Evolutionary conservation across 2,329 filamentous ascomycete genomes (phyloP), one percentile per base, ranked within the genome.

Genomic region (Neocatenulostroma microsporum): DNA sequence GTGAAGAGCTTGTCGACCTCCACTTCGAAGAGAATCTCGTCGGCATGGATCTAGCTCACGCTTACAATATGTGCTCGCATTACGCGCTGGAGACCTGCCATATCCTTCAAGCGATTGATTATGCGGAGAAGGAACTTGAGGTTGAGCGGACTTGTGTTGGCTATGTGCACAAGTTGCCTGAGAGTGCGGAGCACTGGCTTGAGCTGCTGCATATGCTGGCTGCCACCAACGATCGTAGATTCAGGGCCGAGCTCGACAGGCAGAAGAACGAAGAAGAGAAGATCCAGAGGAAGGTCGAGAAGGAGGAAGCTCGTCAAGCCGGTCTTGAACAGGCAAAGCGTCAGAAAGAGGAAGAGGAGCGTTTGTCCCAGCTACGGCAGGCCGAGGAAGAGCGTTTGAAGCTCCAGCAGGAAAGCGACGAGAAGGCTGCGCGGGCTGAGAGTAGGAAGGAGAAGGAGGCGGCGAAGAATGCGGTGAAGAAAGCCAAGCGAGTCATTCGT

Each of bases 101-200:
- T 24, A 28, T 35, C 7, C 37, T 39, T 10, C 37, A 41, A 25
- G 49, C 51, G n/a, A 31, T 47, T 25, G 36, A 36, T 7, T 54
- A 41, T 35, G 49, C 48, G 2, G 21, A 34, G 24, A 40, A 44
- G 14, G 51, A 45, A 21, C 26, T 46, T 2, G 45, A 48, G n/a
- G 20, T 53, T 5, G 47, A 54, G 38, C 31, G 30, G 14, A 42
- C 38, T 15, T 49, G 49, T 31, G 32, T 49, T 11, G 46, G 48
- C n/a, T 27, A 10, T 15, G 14, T 17, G 8, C 17, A 18, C 9
- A 31, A 31, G 15, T 12, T 28, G 17, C 13, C 11, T 5, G 39
- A 40, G 13, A 36, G 36, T 11, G 43, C 39, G 10, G 37, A 36
- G 27, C 36, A 30, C 18, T 42, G 38, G 40, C 29, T 48, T 12